Evolutionary conservation across 257 asterid species (phyloP).

Genomic region (Euphrasia confusa): DNA sequence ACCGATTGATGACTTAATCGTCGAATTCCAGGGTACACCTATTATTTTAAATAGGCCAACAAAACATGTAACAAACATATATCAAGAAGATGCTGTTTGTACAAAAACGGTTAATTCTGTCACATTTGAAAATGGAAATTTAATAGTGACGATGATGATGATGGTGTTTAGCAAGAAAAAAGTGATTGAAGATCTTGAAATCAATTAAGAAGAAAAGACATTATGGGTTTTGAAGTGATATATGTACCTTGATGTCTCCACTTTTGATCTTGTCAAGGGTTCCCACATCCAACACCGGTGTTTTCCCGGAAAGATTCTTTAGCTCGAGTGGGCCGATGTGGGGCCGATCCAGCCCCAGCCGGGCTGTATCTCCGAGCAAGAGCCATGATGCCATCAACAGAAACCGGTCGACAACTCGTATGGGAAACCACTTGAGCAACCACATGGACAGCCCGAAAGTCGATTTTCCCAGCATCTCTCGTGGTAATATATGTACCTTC

Average conservation of each 20-base stretch:
- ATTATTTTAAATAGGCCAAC: slow-evolving; percentile 15
- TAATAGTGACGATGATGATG: background rate
- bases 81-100: slow-evolving; percentile 27
- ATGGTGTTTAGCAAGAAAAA: slow-evolving; percentile 19
- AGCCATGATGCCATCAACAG: slow-evolving; percentile 44
- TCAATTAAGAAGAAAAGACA: slow-evolving; percentile 10
- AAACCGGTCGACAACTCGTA: slow-evolving; percentile 53
- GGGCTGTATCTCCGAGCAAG: slow-evolving; percentile 55
- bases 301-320: slow-evolving; percentile 55
- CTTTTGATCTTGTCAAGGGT: slow-evolving; percentile 68
- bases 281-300: slow-evolving; percentile 68
- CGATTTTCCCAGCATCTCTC: slow-evolving; percentile 69
- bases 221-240: background rate
- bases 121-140: slow-evolving; percentile 25
- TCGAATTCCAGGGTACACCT: slow-evolving; percentile 50
- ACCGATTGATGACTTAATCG: slow-evolving; percentile 39
- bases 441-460: slow-evolving; percentile 76
- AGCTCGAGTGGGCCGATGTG: slow-evolving; percentile 55
- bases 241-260: slow-evolving; percentile 69
- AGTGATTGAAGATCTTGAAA: slow-evolving; percentile 24
- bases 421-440: slow-evolving; percentile 72
- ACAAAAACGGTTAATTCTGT: slow-evolving; percentile 34
- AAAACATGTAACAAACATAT: slow-evolving; percentile 2
- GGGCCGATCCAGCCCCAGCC: slow-evolving; percentile 56
- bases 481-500: slow-evolving; percentile 78